Conservation (phyloP, 768 basidiomycete genomes). For the Pisolithus orientalis region DNA sequence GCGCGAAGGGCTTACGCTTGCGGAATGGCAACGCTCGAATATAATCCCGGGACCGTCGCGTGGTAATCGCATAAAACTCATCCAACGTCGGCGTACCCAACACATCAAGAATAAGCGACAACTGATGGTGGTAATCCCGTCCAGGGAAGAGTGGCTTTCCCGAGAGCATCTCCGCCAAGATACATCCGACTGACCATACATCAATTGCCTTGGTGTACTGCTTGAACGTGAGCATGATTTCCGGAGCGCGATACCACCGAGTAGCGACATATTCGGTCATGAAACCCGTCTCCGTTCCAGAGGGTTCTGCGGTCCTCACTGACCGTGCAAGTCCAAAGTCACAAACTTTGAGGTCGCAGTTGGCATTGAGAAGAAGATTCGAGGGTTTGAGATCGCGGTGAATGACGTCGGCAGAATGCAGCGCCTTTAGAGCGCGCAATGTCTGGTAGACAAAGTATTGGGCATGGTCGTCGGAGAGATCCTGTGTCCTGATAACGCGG, state of each 20-base stretch:
- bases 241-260: conserved; percentile 97
- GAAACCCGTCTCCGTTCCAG: conserved; percentile 79
- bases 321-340: conserved; percentile 96
- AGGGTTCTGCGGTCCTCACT: conserved; percentile 78
- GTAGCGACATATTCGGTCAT: conserved; percentile 99
- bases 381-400: conserved; percentile 97
- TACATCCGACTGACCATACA: conserved; percentile 84
- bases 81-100: conserved; percentile 96
- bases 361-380: conserved; percentile 94
- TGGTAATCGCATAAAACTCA: conserved; percentile 96
- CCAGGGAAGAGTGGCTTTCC: conserved; percentile 97
- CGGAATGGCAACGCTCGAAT: conserved; percentile 92
- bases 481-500: conserved; percentile 91
- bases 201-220: conserved; percentile 97
- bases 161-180: conserved; percentile 94
- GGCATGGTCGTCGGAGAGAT: conserved; percentile 91
- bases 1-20: conserved; percentile 75
- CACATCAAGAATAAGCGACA: conserved; percentile 92
- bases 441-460: conserved; percentile 95
- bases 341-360: conserved; percentile 92
- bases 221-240: conserved; percentile 99
- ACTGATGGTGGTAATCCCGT: conserved; percentile 93
- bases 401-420: conserved; percentile 95
- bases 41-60: conserved; percentile 87
- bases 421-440: conserved; percentile 88